Base-by-base conservation (phyloP, 345 rosid species). In the Citrus maxima region DNA sequence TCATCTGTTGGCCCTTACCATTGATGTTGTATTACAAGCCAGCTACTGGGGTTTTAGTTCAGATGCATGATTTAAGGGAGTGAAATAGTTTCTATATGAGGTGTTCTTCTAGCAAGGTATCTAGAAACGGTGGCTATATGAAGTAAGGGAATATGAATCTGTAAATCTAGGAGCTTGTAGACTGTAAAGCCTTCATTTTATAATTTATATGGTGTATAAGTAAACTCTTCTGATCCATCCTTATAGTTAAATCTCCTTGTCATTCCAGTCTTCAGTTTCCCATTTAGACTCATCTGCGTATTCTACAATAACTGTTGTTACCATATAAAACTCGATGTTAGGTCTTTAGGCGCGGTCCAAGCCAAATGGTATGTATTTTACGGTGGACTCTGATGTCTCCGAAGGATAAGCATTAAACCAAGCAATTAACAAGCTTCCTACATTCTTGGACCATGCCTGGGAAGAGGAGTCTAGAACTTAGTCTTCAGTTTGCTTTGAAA, bases 1-100 rank as follows among this genome's bases (percentile, higher is more conserved):
- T 40, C 14, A 6, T 59, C 58, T 7, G 61, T 46, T 5, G 13
- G 63, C 51, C 28, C 46, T 60, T 8, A 40, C 21, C 22, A 7
- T 0, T 49, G 72, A 34, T 32, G 71, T 55, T 46, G 40, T 28
- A 28, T 66, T 75, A 21, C 28, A 25, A 42, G 63, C 64, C 63
- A 42, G 67, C 64, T 34, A 25, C 69, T 40, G 38, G 78, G 76
- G 68, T 78, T 78, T 72, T 27, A 32, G 51, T 70, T 64, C 82
- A 6, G 68, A 72, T 66, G 82, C 66, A 35, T 54, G 80, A 76
- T 67, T 71, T 56, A 12, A 49, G 35, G 64, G 32, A 46, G 68
- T 28, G 16, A 14, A 59, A 19, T 54, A 22, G 61, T 65, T 35
- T 79, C 64, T 42, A 34, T 63, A 35, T 42, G 61, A 72, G 49